Base-by-base conservation (phyloP, 2,329 filamentous ascomycete species). In the Blastomyces parvus region DNA sequence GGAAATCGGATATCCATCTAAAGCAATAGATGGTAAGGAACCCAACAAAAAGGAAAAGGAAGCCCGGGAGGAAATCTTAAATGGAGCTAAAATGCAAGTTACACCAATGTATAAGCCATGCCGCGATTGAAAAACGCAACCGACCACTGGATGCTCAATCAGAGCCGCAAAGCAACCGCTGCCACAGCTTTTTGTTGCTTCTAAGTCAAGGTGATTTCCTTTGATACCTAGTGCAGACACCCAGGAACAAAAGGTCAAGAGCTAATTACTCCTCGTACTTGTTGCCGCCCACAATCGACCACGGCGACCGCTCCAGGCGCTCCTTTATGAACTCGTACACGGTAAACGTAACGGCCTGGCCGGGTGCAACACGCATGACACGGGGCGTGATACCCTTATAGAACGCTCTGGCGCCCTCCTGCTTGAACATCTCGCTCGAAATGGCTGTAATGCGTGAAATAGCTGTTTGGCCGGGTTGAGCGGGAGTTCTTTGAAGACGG, bases 371-470 rank as follows among this genome's bases (percentile, higher is more conserved):
- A 72, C 94, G 86, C 91, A 97, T 97, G 69, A 99, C 89, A 70
- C 94, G 86, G 7, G 94, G 94, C 57, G 94, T 99, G 78, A 99
- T 99, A 71, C 94, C 94, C 84, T 97, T 97, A 83, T 96, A 99
- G 79, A 99, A 99, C 58, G 94, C 94, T 71, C 91, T 87, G 69
- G 93, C 82, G 44, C 94, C 94, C 79, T 99, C 94, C 80, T 96
- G 90, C 87, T 86, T 89, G 80, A 92, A 92, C 90, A 93, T 94
- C 67, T 92, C 88, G 63, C 78, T 83, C 60, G 90, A 87, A 70
- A 99, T 99, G 50, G 78, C 75, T 38, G 84, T 81, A 70, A 99
- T 97, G 65, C 94, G 83, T 64, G 84, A 83, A 69, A 95, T 77
- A 14, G 94, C 93, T 57, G 86, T 89, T 72, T 92, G 88, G 19